phyloP scores from a whole-genome alignment of 179 eudicot species.

The Silene coronaria region DNA sequence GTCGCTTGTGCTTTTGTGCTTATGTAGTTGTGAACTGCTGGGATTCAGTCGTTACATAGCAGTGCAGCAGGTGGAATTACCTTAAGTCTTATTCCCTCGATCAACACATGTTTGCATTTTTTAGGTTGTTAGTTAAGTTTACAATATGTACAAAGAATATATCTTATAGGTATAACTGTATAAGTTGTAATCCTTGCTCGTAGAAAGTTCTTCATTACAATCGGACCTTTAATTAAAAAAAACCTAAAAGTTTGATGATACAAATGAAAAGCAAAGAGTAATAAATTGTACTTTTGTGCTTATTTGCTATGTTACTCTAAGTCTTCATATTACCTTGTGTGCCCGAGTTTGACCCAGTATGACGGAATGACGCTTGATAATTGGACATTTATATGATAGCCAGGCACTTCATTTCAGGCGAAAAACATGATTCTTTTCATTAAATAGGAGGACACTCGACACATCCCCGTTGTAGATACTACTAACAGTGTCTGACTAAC shows the following conservation, averaged over 20 bases:
- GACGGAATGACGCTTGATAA: not conserved
- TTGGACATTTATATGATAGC: not conserved
- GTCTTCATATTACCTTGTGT: not conserved
- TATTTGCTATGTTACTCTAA: not conserved
- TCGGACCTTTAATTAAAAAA: not conserved
- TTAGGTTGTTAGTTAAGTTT: not conserved
- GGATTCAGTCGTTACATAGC: not conserved
- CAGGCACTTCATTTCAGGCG: not conserved
- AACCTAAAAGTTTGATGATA: not conserved
- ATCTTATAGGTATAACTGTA: not conserved
- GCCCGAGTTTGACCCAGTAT: not conserved
- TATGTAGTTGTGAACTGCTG: not conserved
- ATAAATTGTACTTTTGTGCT: constrained; percentile 5
- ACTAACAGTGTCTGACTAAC: not conserved
- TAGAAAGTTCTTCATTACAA: not conserved
- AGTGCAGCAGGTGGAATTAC: not conserved
- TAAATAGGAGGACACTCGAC: not conserved
- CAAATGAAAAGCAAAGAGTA: not conserved
- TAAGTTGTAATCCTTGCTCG: not conserved
- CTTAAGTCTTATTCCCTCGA: not conserved
- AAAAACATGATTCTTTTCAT: not conserved
- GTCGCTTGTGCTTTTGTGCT: too few relatives aligned
- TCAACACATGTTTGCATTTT: not conserved
- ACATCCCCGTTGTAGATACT: not conserved
- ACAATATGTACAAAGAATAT: not conserved